Evolutionary conservation across 2,329 filamentous ascomycete species (phyloP), one percentile per base, ranked within the genome.

Genomic region (Gliomastix tumulicola): DNA sequence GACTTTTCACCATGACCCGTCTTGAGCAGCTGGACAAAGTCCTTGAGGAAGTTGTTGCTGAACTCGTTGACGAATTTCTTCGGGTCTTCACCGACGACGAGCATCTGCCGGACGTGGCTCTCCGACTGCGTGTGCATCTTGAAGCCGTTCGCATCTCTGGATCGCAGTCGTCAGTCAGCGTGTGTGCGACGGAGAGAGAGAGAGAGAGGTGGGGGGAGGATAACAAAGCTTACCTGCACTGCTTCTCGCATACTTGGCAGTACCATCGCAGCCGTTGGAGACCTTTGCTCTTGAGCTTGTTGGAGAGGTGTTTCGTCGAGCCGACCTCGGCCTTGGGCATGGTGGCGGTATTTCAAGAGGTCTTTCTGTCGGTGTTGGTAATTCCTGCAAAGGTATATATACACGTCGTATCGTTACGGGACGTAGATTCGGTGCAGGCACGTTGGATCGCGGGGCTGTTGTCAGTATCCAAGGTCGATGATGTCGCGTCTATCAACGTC

Each of bases 241-340:
- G 32, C 25, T 66, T 60, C 54, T 87, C 75, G 65, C 89, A 96
- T 6, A 84, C 77, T 55, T 84, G 79, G 44, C 89, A 96, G 65
- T 89, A 97, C 85, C 88, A 98, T 56, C 90, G 77, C 37, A 98
- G 69, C 7, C 90, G 76, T 53, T 92, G 84, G 10, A 79, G 63
- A 37, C 80, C 81, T 57, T 87, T 84, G 44, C 79, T 76, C 64
- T 95, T 96, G 68, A 95, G 82, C 64, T 88, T 84, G 66, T 97
- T 97, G 62, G 76, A 79, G 41, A 97, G 74, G 58, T 87, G 77
- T 65, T 96, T 97, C n/a, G 83, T 88, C 39, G 82, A 86, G 44
- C 92, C 92, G 37, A 87, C 81, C 68, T 97, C 92, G 51, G 92
- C 92, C 68, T 86, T 87, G 36, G 83, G 82, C 90, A 97, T 97